Evolutionary conservation across 441 rosid genomes (phyloP), one percentile per base, ranked within the genome.

Genomic region (Populus hybrid): DNA sequence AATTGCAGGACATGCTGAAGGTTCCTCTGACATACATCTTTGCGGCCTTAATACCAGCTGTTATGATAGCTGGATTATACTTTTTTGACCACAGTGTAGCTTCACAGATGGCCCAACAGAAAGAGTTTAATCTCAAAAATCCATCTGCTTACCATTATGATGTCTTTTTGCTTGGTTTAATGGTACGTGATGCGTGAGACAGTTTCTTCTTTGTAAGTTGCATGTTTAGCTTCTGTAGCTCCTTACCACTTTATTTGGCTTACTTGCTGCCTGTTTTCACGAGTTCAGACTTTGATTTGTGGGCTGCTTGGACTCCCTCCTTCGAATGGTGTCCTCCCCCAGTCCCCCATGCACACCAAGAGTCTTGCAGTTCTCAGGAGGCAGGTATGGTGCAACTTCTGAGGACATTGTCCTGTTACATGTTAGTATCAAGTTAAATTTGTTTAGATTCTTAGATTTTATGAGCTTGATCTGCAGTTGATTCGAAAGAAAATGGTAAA

Each of bases 311-410:
- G 99, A 70, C 88, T 95, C 69, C 97, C 98, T 72, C 99, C 98
- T 75, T 90, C 97, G 36, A 93, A 95, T 61, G 98, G 97, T 50
- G 98, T 93, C 75, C 89, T 92, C 66, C 99, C 97, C 8, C 97
- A 92, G 74, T 93, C 98, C 46, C 97, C 98, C 50, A 91, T 92
- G 98, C 98, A 95, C 83, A 90, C 98, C 19, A 93, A 91, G 87
- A 92, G 97, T 46, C 95, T 91, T 82, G 91, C 95, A 38, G 89
- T 88, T 83, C 93, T 92, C 72, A 95, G 85, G 85, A 89, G 71
- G 75, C 99, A 91, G 95, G 97, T 91, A 23, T 23, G 83, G n/a
- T 71, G 26, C 40, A 6, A 21, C 61, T 64, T 38, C 16, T 53
- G 64, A 64, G 14, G 6, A 28, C 67, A 72, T 4, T 18, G 66